Evolutionary conservation across 352 stramenopile genomes (phyloP).

Genomic region (Phytophthora litchii): DNA sequence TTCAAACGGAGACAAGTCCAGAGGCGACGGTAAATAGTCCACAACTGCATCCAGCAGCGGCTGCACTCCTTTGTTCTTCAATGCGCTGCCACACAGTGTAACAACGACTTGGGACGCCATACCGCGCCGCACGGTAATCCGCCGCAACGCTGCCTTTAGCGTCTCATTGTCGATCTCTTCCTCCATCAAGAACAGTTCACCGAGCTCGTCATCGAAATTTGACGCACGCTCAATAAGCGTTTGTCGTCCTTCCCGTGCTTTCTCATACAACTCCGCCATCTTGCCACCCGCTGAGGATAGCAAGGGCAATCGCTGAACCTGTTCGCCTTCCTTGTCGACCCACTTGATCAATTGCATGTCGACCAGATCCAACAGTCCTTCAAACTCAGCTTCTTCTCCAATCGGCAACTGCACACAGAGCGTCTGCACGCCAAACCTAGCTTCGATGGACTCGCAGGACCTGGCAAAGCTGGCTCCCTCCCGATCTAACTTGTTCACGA

Average conservation of each 20-base stretch:
- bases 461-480: slow-evolving; percentile 94
- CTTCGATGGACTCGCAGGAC: slow-evolving; percentile 79
- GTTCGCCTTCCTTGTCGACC: slow-evolving; percentile 61
- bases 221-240: slow-evolving; percentile 67
- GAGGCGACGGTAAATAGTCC: slow-evolving; percentile 96
- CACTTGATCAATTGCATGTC: slow-evolving; percentile 74
- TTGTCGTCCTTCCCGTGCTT: slow-evolving; percentile 49
- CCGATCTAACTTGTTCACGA: slow-evolving; percentile 98
- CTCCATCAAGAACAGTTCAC: slow-evolving; percentile 78
- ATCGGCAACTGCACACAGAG: slow-evolving; percentile 71
- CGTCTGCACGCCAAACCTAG: slow-evolving; percentile 62
- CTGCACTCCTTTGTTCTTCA: slow-evolving; percentile 94
- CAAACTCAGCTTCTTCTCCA: slow-evolving; percentile 65
- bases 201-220: slow-evolving; percentile 77
- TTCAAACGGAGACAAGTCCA: slow-evolving; percentile 84
- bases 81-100: slow-evolving; percentile 64
- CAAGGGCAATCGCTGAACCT: slow-evolving; percentile 59
- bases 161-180: slow-evolving; percentile 56
- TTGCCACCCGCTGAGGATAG: slow-evolving; percentile 42
- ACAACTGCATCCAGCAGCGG: slow-evolving; percentile 97
- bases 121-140: slow-evolving; percentile 59
- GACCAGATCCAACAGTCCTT: slow-evolving; percentile 72
- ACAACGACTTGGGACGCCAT: slow-evolving; percentile 55
- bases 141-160: slow-evolving; percentile 60
- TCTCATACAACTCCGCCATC: slow-evolving; percentile 60